Base-by-base conservation (phyloP, 805 yeast genomes). In the Helenozyma rhizophorensis region DNA sequence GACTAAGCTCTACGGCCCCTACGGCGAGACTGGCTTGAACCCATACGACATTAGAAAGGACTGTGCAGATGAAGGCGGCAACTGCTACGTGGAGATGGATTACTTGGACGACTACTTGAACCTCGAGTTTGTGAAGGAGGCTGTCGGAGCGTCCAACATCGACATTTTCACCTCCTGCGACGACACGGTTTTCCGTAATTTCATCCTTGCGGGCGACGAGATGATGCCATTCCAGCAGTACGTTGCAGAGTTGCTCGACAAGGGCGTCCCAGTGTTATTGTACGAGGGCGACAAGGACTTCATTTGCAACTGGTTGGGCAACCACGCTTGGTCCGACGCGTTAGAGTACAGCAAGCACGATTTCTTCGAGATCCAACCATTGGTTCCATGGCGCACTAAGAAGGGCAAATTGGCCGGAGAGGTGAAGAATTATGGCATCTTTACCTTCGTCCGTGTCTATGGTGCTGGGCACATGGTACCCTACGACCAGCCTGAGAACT, bases 31-130 rank as follows among this genome's bases (percentile, higher is more conserved):
- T 2, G 80, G 80, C 5, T 68, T 72, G 46, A 80, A 80, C 47
- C 79, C 76, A 15, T 80, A 80, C 48, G 86, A 80, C 50, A 75
- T 80, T 37, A 70, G 85, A 54, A 65, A 56, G 43, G 47, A 51
- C 48, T 76, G 82, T 48, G 59, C 32, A 11, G 74, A 65, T 25
- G 68, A 67, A 27, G 72, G 69, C 18, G 68, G 72, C 12, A 56
- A 70, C 41, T 78, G 84, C 56, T 79, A 79, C 55, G 56, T 48
- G 28, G 73, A 60, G 28, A 56, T 75, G 62, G 68, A 62, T 27
- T 65, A 68, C 48, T 60, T 77, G 35, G 76, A 68, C 32, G 58
- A 62, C 14, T 79, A 68, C 54, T 64, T 78, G 52, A 76, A 78
- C 56, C 68, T 65, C 40, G 73, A 68, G 17, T 55, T 43, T 25